These are phyloP conservation scores for Blastomyces parvus DNA, from an alignment of 2,329 filamentous ascomycete species.

Conservation along the genomic window DNA sequence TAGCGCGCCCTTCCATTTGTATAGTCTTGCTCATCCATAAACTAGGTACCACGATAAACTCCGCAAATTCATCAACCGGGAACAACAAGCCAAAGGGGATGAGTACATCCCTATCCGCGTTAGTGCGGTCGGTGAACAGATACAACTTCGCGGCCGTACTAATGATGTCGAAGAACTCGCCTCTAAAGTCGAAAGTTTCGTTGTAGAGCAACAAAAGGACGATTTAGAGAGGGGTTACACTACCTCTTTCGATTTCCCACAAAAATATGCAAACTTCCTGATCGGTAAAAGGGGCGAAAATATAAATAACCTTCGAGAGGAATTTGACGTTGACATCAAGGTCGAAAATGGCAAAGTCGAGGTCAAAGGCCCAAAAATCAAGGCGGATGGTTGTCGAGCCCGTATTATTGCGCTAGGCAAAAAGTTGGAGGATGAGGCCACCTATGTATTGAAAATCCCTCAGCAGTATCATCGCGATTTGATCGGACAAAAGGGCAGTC, in stretches of 20 bases:
- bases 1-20: background rate
- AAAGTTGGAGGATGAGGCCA: constrained; percentile 84
- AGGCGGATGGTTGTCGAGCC: constrained; percentile 75
- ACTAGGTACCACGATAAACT: constrained; percentile 53
- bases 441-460: constrained; percentile 77
- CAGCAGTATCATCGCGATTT: constrained; percentile 90
- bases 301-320: constrained; percentile 58
- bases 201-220: constrained; percentile 81
- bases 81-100: constrained; percentile 44
- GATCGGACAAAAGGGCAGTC: constrained; percentile 76
- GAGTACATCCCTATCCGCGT: constrained; percentile 50
- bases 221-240: constrained; percentile 89
- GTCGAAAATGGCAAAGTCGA: constrained; percentile 90
- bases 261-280: constrained; percentile 84
- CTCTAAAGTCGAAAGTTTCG: constrained; percentile 64
- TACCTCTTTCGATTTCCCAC: constrained; percentile 80
- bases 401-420: constrained; percentile 72
- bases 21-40: constrained; percentile 3
- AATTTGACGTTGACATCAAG: constrained; percentile 69
- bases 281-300: constrained; percentile 59
- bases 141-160: constrained; percentile 68
- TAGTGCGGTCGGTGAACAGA: constrained; percentile 42
- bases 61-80: constrained; percentile 47
- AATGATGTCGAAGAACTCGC: constrained; percentile 62
- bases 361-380: constrained; percentile 89